Percentiles rank a stretch among this genome's conserved stretches.
Evolutionary conservation across 2,329 filamentous ascomycete species (phyloP).

Genomic region (Rhinocladiella mackenziei): DNA sequence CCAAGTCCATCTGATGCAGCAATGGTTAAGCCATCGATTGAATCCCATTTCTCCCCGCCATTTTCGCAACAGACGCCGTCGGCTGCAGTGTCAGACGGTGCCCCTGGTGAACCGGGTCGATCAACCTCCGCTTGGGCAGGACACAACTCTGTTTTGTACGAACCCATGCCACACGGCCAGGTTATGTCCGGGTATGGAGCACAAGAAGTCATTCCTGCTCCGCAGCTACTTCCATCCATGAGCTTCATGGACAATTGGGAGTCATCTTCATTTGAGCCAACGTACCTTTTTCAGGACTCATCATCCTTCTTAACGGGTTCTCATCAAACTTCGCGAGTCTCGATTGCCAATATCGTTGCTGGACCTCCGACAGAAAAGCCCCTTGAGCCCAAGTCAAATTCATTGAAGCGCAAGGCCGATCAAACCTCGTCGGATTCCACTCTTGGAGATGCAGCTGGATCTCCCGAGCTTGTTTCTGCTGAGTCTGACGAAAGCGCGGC

Average conservation of each 20-base stretch:
- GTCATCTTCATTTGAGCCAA: too few relatives aligned
- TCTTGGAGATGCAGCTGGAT: too few relatives aligned
- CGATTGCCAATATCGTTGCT: constrained; percentile 8
- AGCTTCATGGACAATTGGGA: too few relatives aligned
- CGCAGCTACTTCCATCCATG: too few relatives aligned
- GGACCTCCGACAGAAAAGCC: neutral
- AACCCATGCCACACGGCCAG: constrained; percentile 5
- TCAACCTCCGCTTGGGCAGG: constrained; percentile 13
- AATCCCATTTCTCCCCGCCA: constrained; percentile 6
- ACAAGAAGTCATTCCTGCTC: too few relatives aligned
- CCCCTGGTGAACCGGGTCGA: neutral
- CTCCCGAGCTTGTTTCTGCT: too few relatives aligned
- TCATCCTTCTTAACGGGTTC: too few relatives aligned
- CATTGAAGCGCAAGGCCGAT: constrained; percentile 26
- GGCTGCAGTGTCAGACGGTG: neutral
- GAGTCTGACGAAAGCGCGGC: neutral
- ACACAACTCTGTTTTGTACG: constrained; percentile 17
- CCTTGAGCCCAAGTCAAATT: neutral
- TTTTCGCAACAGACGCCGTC: neutral
- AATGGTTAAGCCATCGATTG: constrained; percentile 33
- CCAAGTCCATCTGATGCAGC: constrained; percentile 40
- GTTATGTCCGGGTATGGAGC: too few relatives aligned
- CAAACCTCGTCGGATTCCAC: constrained; percentile 28
- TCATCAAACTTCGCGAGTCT: neutral
- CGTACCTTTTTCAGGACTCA: too few relatives aligned